Evolutionary conservation across 768 basidiomycete genomes (phyloP), one percentile per base, ranked within the genome.

Genomic region (Boletus bicolor): DNA sequence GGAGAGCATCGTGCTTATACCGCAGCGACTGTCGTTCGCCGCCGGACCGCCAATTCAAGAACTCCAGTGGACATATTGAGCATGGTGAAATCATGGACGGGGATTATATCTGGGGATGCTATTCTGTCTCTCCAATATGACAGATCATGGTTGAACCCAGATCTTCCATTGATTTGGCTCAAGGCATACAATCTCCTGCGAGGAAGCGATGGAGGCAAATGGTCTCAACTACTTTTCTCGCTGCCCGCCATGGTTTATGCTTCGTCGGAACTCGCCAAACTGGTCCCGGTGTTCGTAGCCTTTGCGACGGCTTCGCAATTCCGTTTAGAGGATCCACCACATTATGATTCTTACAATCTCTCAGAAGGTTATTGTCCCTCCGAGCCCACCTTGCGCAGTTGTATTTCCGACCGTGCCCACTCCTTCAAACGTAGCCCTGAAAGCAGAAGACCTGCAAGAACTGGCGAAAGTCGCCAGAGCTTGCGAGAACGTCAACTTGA

Each of bases 231-330:
- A 10, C 46, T 65, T 11, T 77, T 77, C 45, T 63, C 67, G 5
- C 58, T 76, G 6, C 60, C 72, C 5, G 64, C 72, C 2, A 65
- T 75, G 64, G 65, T 59, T 12, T 76, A 73, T 57, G 45, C 49
- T 4, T 68, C 66, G 1, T 39, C 62, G 2, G 9, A 54, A 0
- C 36, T 43, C 4, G 19, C 34, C 2, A 52, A 55, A 5, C 62
- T 72, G 36, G 57, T 73, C 17, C 62, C 68, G 0, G 64, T 65
- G 1, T 49, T 77, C 2, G 44, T 78, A 12, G 68, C 77, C 1
- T 72, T 76, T 51, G 62, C 58, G 0, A 46, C 62, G 4, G 45
- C 59, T 11, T 19, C 61, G 6, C 44, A 43, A 3, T 55, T 67
- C 47, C 5, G 37, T 24, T 15, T 2, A 3, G 57, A 55, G 24